Conservation (phyloP, 495 filamentous ascomycete genomes). For the Parathielavia appendiculata region DNA sequence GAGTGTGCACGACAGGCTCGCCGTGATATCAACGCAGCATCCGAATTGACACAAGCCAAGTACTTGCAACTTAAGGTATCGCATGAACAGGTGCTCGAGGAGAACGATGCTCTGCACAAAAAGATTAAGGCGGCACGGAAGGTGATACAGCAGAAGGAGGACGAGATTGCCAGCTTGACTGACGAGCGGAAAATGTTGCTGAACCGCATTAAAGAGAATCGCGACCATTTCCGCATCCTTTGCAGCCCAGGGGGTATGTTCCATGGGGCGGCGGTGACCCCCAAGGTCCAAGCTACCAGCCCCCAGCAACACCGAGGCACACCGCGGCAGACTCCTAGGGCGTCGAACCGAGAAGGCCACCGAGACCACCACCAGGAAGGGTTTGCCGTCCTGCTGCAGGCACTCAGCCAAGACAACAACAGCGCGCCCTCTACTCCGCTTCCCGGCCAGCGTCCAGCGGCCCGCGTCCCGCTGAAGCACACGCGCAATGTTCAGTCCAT, state of each 20-base stretch:
- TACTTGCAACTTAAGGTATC: slow-evolving; percentile 44
- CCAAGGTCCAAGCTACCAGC: slow-evolving; percentile 47
- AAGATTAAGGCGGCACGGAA: slow-evolving; percentile 64
- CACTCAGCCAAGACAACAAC: slow-evolving; percentile 66
- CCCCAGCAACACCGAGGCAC: slow-evolving; percentile 45
- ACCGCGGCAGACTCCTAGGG: slow-evolving; percentile 46
- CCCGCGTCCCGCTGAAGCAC: slow-evolving; percentile 52
- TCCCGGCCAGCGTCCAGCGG: slow-evolving; percentile 35
- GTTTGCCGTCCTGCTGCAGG: slow-evolving; percentile 74
- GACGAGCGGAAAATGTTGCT: slow-evolving; percentile 73
- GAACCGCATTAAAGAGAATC: slow-evolving; percentile 79
- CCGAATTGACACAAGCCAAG: slow-evolving; percentile 41
- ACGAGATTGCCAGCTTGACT: slow-evolving; percentile 56
- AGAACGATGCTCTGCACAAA: slow-evolving; percentile 58
- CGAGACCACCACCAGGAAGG: slow-evolving; percentile 40
- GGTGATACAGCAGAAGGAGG: slow-evolving; percentile 61
- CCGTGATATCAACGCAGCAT: slow-evolving; percentile 37
- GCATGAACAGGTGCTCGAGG: slow-evolving; percentile 57
- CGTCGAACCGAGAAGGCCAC: slow-evolving; percentile 35
- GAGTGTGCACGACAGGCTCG: slow-evolving; percentile 48
- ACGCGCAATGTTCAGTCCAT: slow-evolving; percentile 66
- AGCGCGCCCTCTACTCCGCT: slow-evolving; percentile 62
- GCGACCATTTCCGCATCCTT: slow-evolving; percentile 71
- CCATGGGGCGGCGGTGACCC: slow-evolving; percentile 49
- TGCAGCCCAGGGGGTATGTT: slow-evolving; percentile 52